These are phyloP conservation scores for Tylopilus cervinicoccineus DNA, from an alignment of 768 basidiomycete species.

Conservation along the genomic window DNA sequence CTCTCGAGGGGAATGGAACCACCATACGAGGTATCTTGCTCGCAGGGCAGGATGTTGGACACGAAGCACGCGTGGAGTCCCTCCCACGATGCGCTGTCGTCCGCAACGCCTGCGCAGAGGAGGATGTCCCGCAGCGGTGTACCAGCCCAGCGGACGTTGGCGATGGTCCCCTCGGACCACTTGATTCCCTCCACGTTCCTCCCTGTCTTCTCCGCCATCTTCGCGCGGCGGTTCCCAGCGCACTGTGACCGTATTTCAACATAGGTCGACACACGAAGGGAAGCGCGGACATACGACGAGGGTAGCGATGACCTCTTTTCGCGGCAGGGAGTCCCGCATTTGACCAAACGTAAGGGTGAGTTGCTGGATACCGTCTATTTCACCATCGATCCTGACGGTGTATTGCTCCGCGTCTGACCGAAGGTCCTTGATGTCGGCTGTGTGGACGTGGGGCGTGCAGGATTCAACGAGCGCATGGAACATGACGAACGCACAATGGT, in stretches of 20 bases:
- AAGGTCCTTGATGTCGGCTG: constrained; percentile 27
- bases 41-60: constrained; percentile 55
- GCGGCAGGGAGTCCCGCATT: constrained; percentile 15
- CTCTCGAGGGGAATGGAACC: constrained; percentile 56
- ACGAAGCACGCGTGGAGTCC: constrained; percentile 55
- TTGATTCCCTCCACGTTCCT: constrained; percentile 49
- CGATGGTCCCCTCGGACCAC: constrained; percentile 68
- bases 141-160: constrained; percentile 67
- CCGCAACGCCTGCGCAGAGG: constrained; percentile 37
- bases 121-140: constrained; percentile 56
- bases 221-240: constrained; percentile 63
- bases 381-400: constrained; percentile 27
- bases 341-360: constrained; percentile 20
- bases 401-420: constrained; percentile 19
- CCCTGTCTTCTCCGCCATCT: constrained; percentile 55
- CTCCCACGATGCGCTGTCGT: constrained; percentile 13
- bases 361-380: constrained; percentile 12
- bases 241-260: constrained; percentile 33
- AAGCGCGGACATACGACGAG: constrained; percentile 44
- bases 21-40: constrained; percentile 61
- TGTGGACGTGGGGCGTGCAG: background rate
- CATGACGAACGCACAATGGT: constrained; percentile 50
- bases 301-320: constrained; percentile 41
- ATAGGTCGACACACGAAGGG: background rate
- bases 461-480: background rate